A percentile compares a stretch with the other conserved stretches of the same genome.
Conservation (phyloP, 805 yeast species). For the Saccharomyces eubayanus region DNA sequence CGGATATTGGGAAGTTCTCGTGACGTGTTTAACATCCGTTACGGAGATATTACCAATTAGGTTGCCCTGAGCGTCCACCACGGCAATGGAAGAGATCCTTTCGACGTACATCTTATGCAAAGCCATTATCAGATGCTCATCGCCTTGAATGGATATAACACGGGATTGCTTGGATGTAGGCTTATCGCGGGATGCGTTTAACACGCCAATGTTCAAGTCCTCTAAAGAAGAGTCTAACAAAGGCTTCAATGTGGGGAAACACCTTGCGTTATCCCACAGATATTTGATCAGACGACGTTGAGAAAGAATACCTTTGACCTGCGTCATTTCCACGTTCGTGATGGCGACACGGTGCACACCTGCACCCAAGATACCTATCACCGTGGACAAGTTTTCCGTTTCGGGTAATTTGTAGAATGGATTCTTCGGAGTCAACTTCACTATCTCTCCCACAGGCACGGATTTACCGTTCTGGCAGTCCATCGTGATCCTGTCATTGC, state of each 20-base stretch:
- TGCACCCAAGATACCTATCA: constrained; percentile 75
- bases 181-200: constrained; percentile 22
- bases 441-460: constrained; percentile 81
- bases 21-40: constrained; percentile 82
- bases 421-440: constrained; percentile 73
- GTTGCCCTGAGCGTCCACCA: constrained; percentile 66
- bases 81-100: constrained; percentile 83
- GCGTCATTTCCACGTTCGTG: constrained; percentile 41
- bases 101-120: constrained; percentile 73
- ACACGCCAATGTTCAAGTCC: constrained; percentile 68
- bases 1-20: constrained; percentile 76
- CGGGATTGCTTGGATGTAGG: constrained; percentile 33
- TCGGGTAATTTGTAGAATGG: constrained; percentile 76
- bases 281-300: constrained; percentile 80
- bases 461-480: constrained; percentile 76
- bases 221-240: constrained; percentile 57
- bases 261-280: constrained; percentile 86
- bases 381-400: constrained; percentile 55
- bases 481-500: constrained; percentile 24
- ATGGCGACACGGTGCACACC: constrained; percentile 94
- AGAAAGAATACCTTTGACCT: constrained; percentile 73
- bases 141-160: constrained; percentile 77
- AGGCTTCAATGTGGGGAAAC: constrained; percentile 73
- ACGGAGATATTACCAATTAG: constrained; percentile 87
- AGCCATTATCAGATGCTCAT: constrained; percentile 78